Evolutionary conservation across 2,329 filamentous ascomycete species (phyloP), one percentile per base, ranked within the genome.

Genomic region (Lasiodiplodia sp.): DNA sequence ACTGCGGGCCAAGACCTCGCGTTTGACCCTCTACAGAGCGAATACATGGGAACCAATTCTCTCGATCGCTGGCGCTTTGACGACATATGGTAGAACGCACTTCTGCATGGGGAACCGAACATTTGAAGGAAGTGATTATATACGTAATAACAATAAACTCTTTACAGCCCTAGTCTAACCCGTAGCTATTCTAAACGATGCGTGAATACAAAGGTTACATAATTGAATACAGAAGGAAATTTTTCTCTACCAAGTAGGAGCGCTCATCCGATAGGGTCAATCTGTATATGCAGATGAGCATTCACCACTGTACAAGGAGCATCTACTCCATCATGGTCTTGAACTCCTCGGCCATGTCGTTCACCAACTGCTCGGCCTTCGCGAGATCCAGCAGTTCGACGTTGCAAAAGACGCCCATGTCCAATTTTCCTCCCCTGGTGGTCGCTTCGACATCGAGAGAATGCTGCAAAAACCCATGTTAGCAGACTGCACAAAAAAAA

Each of bases 391-490:
- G 40, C 79, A 85, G 81, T 7, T 77, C 77, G 49, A 76, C 76
- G 4, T 82, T 81, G 23, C 79, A 83, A 75, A 88, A 88, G 8
- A 87, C 72, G 16, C 86, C 86, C 52, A 88, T 78, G 71, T 86
- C 83, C 68, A 89, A 74, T 6, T 72, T 75, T n/a, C 83, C 82
- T 44, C 82, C 75, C 8, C 79, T 75, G 21, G 88, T 75, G 10
- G 85, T 85, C 10, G 83, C 82, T 77, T 89, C 87, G 14, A 89
- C 73, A 73, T 89, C 87, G 34, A 89, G 72, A 11, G 85, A 81
- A 71, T 85, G 80, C 84, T 87, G 72, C 56, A 66, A 18, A 28
- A 57, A 21, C 1, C 1, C 7, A 4, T 34, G 34, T 57, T 38
- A 57, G 55, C 34, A 31, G 38, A 34, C 16, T 38, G 38, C 23